phyloP scores from a whole-genome alignment of 345 rosid genomes.

The Sonneratia alba region DNA sequence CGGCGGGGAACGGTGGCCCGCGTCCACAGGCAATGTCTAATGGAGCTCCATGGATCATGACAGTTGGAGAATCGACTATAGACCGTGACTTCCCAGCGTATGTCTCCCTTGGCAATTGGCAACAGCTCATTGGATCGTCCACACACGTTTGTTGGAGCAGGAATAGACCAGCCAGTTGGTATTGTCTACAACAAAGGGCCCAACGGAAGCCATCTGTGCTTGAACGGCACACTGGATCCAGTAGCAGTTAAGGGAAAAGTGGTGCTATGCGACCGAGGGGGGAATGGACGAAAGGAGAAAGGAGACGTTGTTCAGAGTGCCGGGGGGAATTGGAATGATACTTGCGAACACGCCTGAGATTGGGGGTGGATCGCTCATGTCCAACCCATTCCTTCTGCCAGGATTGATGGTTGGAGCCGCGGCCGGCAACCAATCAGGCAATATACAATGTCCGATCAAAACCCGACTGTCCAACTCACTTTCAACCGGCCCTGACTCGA shows the following conservation, averaged over 20 bases:
- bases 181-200: slow-evolving; percentile 42
- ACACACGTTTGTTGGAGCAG: slow-evolving; percentile 52
- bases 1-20: slow-evolving; percentile 83
- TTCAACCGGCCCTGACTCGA: slow-evolving; percentile 55
- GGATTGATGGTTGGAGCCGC: slow-evolving; percentile 55
- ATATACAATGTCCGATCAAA: slow-evolving; percentile 28
- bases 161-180: slow-evolving; percentile 41
- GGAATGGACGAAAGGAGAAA: slow-evolving; percentile 59
- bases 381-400: slow-evolving; percentile 67
- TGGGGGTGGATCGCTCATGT: slow-evolving; percentile 55
- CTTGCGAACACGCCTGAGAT: slow-evolving; percentile 43
- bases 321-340: slow-evolving; percentile 78
- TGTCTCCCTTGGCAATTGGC: slow-evolving; percentile 40
- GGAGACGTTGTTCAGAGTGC: slow-evolving; percentile 66
- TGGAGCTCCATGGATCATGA: slow-evolving; percentile 89
- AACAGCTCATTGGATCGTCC: slow-evolving; percentile 43
- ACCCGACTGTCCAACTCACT: slow-evolving; percentile 42
- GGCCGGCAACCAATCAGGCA: slow-evolving; percentile 46
- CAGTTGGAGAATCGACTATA: slow-evolving; percentile 79
- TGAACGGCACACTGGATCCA: slow-evolving; percentile 60
- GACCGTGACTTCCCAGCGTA: slow-evolving; percentile 76
- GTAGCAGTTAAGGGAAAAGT: slow-evolving; percentile 53
- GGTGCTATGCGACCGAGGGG: slow-evolving; percentile 75
- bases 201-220: slow-evolving; percentile 37
- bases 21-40: slow-evolving; percentile 39